A percentile compares a stretch with the other conserved stretches of the same genome.
Evolutionary conservation across 2,329 filamentous ascomycete species (phyloP).

Genomic region (Pochonia chlamydosporia): DNA sequence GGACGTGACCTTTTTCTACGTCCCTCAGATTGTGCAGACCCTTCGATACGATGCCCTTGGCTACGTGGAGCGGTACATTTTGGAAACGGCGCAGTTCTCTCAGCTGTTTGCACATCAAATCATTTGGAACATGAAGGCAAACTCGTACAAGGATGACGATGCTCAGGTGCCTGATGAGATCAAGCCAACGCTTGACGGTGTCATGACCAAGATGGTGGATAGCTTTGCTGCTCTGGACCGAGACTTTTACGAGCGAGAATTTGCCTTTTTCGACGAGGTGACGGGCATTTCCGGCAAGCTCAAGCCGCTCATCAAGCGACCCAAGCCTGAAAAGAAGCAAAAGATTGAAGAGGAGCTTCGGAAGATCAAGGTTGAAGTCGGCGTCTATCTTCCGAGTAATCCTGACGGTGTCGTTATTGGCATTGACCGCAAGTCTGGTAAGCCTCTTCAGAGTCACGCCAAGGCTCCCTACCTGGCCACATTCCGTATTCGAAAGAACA

Average conservation of each 20-base stretch:
- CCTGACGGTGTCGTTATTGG: constrained; percentile 96
- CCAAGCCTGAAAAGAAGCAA: constrained; percentile 95
- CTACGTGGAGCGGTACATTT: constrained; percentile 92
- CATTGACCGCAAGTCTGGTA: constrained; percentile 96
- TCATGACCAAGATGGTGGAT: constrained; percentile 76
- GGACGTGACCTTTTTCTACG: constrained; percentile 98
- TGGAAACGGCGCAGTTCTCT: constrained; percentile 96
- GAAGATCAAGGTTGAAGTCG: constrained; percentile 94
- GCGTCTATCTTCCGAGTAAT: constrained; percentile 95
- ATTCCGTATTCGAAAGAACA: constrained; percentile 88
- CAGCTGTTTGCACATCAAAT: constrained; percentile 98
- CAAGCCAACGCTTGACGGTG: constrained; percentile 87
- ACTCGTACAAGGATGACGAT: constrained; percentile 96
- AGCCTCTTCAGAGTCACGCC: constrained; percentile 93
- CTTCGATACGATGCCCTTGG: constrained; percentile 88
- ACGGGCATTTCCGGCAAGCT: constrained; percentile 94
- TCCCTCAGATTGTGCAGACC: constrained; percentile 95
- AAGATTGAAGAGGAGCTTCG: constrained; percentile 98
- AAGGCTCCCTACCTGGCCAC: constrained; percentile 99
- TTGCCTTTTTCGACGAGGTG: constrained; percentile 96
- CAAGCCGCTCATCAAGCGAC: constrained; percentile 83
- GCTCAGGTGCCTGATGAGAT: constrained; percentile 82
- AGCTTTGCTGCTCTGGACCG: constrained; percentile 77
- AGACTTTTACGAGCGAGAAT: constrained; percentile 89
- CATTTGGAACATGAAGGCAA: constrained; percentile 99